A percentile compares a stretch with the other conserved stretches of the same genome.
Conservation (phyloP, 495 filamentous ascomycete genomes). For the Pyrenopolyporus hunteri region DNA sequence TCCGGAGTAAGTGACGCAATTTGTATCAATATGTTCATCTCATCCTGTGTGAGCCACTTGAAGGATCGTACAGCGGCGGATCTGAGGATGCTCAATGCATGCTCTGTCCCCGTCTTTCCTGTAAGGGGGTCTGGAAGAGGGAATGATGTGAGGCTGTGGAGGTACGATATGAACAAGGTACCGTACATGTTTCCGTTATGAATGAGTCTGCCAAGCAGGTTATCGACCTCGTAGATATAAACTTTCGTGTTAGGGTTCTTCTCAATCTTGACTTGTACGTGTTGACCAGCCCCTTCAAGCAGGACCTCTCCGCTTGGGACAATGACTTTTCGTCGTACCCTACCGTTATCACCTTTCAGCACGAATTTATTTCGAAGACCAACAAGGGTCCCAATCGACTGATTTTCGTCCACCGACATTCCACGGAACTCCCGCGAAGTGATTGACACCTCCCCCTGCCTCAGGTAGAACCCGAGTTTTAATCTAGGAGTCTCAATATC, state of each 20-base stretch:
- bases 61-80: slow-evolving; percentile 61
- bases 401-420: slow-evolving; percentile 59
- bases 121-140: slow-evolving; percentile 65
- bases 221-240: slow-evolving; percentile 56
- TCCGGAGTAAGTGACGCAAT: slow-evolving; percentile 61
- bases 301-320: slow-evolving; percentile 55
- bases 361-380: slow-evolving; percentile 63
- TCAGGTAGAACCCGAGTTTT: slow-evolving; percentile 57
- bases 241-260: slow-evolving; percentile 22
- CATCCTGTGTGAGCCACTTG: slow-evolving; percentile 44
- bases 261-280: slow-evolving; percentile 52
- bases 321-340: slow-evolving; percentile 50
- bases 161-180: slow-evolving; percentile 59
- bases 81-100: slow-evolving; percentile 57
- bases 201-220: slow-evolving; percentile 52
- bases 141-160: slow-evolving; percentile 68
- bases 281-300: slow-evolving; percentile 32
- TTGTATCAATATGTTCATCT: slow-evolving; percentile 46
- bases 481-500: slow-evolving; percentile 56
- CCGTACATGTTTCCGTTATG: slow-evolving; percentile 61
- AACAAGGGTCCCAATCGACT: slow-evolving; percentile 57
- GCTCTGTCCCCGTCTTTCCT: slow-evolving; percentile 65
- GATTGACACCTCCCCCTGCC: slow-evolving; percentile 39
- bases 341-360: slow-evolving; percentile 41
- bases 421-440: slow-evolving; percentile 59